These are phyloP conservation scores for Globisporangium solare DNA, from an alignment of 352 stramenopile genomes.

Conservation along the genomic window DNA sequence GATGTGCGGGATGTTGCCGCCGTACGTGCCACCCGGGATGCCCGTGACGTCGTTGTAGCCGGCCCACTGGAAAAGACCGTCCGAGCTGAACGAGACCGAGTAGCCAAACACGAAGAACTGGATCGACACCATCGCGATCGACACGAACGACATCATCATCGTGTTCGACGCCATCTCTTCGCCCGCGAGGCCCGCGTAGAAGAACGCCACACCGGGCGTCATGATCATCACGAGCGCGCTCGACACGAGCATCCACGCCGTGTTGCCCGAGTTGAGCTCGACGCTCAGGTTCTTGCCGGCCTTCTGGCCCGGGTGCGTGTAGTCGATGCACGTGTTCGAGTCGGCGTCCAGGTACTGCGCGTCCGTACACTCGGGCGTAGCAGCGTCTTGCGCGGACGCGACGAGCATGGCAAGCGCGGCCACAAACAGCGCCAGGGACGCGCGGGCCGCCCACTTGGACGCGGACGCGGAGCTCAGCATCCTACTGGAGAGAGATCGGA, in stretches of 20 bases:
- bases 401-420: slow-evolving; percentile 12
- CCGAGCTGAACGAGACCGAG: slow-evolving; percentile 54
- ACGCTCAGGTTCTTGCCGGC: slow-evolving; percentile 24
- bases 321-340: slow-evolving; percentile 35
- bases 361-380: slow-evolving; percentile 5
- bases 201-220: slow-evolving; percentile 65
- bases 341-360: slow-evolving; percentile 36
- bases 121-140: slow-evolving; percentile 73
- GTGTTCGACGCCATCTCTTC: slow-evolving; percentile 75
- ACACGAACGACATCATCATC: slow-evolving; percentile 77
- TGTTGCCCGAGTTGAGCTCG: slow-evolving; percentile 46
- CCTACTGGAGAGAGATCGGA: neutral
- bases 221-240: slow-evolving; percentile 68
- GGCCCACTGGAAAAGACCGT: slow-evolving; percentile 54
- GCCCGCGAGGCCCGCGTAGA: slow-evolving; percentile 73
- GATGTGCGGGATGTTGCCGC: slow-evolving; percentile 53
- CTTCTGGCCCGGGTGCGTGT: slow-evolving; percentile 28
- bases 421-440: slow-evolving; percentile 10
- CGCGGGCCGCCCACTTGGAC: slow-evolving; percentile 9
- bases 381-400: slow-evolving; percentile 4
- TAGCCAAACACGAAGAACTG: slow-evolving; percentile 81
- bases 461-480: slow-evolving; percentile 8
- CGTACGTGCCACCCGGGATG: slow-evolving; percentile 44
- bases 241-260: slow-evolving; percentile 52
- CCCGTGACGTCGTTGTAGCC: slow-evolving; percentile 53